A percentile compares a stretch with the other conserved stretches of the same genome.
Conservation (phyloP, 495 filamentous ascomycete species). For the Aspergillus baeticus region DNA sequence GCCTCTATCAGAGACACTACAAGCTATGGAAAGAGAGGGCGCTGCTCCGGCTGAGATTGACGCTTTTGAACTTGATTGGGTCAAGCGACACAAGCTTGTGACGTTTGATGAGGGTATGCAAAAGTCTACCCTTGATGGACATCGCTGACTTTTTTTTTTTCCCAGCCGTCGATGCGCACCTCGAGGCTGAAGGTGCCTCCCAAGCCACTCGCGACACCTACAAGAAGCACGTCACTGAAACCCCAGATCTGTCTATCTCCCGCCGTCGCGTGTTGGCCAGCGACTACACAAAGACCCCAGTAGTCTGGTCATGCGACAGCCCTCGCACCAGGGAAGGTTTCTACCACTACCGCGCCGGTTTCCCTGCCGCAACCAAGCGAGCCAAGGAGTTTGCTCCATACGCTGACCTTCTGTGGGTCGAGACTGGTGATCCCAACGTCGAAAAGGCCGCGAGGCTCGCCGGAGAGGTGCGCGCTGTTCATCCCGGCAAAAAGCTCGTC, state of each 20-base stretch:
- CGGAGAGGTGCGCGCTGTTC: constrained; percentile 60
- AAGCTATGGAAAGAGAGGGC: constrained; percentile 80
- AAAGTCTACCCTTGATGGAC: too few relatives aligned
- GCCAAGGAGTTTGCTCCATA: constrained; percentile 88
- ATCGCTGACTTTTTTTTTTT: constrained; percentile 21
- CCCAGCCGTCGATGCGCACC: constrained; percentile 68
- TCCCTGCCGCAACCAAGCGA: constrained; percentile 87
- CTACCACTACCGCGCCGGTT: constrained; percentile 91
- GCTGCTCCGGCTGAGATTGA: constrained; percentile 79
- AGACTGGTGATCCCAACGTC: constrained; percentile 87
- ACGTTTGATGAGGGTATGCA: constrained; percentile 81
- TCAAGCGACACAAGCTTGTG: constrained; percentile 79
- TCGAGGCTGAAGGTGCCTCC: constrained; percentile 59
- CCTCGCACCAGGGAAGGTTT: constrained; percentile 93
- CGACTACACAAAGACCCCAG: constrained; percentile 59
- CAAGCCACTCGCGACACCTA: constrained; percentile 66
- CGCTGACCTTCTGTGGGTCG: constrained; percentile 95
- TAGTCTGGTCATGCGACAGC: constrained; percentile 86
- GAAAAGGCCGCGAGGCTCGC: constrained; percentile 73
- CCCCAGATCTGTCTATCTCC: constrained; percentile 73
- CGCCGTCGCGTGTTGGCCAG: constrained; percentile 70
- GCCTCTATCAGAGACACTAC: constrained; percentile 84
- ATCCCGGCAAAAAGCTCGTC: constrained; percentile 82
- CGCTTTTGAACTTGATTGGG: constrained; percentile 82
- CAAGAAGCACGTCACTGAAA: constrained; percentile 50